Percentiles rank a stretch among this genome's conserved stretches.
These are phyloP conservation scores for Leccinum subrobustum DNA, from an alignment of 1,284 basidiomycete species.

Conservation along the genomic window DNA sequence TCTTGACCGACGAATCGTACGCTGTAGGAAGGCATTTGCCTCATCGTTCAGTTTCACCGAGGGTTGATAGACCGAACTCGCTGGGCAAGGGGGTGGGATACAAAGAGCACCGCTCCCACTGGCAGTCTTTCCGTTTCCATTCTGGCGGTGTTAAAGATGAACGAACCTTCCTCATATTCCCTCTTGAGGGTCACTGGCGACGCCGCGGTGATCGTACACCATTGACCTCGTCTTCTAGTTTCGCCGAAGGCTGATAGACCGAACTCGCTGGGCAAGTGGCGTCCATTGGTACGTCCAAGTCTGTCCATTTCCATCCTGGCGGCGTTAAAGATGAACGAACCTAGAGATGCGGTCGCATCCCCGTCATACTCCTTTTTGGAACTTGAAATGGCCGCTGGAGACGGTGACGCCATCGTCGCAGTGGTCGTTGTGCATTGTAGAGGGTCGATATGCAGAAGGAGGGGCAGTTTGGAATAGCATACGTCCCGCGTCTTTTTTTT, in stretches of 20 bases:
- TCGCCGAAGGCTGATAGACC: not conserved
- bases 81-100: not conserved
- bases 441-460: slow-evolving; percentile 11
- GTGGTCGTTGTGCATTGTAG: not conserved
- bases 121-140: too few relatives aligned
- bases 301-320: not conserved
- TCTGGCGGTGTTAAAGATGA: not conserved
- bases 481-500: too few relatives aligned
- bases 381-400: too few relatives aligned
- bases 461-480: not conserved
- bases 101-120: too few relatives aligned
- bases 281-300: not conserved
- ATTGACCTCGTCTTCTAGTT: not conserved
- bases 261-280: not conserved
- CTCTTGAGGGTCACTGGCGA: not conserved
- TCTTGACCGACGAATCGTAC: too few relatives aligned
- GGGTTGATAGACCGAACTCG: too few relatives aligned
- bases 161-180: not conserved
- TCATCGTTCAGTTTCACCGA: too few relatives aligned
- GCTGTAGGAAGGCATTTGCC: too few relatives aligned
- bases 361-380: too few relatives aligned
- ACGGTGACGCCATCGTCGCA: too few relatives aligned
- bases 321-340: too few relatives aligned
- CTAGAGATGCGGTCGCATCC: too few relatives aligned
- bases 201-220: not conserved